These are phyloP conservation scores for Backusella tuberculispora DNA, from an alignment of 192 early-diverging fungal genomes.

Conservation along the genomic window DNA sequence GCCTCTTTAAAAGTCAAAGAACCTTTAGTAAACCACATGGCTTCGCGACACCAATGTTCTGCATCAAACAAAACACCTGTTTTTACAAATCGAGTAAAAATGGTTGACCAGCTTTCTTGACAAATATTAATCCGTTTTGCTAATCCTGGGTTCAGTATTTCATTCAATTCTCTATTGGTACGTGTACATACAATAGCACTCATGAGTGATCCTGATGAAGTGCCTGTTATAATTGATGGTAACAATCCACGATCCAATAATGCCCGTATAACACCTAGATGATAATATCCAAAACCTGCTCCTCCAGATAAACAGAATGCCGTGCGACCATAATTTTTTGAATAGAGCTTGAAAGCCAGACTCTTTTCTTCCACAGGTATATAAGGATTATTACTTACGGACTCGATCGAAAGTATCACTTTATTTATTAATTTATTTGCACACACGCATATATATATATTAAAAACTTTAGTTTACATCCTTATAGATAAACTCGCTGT, in stretches of 20 bases:
- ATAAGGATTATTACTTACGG: constrained; percentile 32
- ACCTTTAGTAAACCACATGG: constrained; percentile 71
- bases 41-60: constrained; percentile 65
- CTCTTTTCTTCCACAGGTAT: constrained; percentile 59
- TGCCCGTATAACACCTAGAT: constrained; percentile 71
- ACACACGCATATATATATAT: background rate
- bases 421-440: background rate
- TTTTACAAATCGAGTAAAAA: constrained; percentile 38
- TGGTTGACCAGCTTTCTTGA: constrained; percentile 45
- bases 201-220: constrained; percentile 64
- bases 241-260: constrained; percentile 68
- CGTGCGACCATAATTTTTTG: constrained; percentile 70
- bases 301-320: constrained; percentile 84
- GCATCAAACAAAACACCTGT: constrained; percentile 61
- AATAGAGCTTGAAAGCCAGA: constrained; percentile 61
- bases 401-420: constrained; percentile 52
- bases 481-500: too few species aligned
- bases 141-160: constrained; percentile 59
- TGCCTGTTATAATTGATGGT: constrained; percentile 81
- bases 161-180: constrained; percentile 66
- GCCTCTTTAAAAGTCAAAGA: constrained; percentile 90
- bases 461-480: too few species aligned
- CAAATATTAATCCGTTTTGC: constrained; percentile 56
- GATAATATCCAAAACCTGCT: constrained; percentile 71
- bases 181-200: constrained; percentile 70